A percentile compares a stretch with the other conserved stretches of the same genome.
Conservation (phyloP, 2,329 filamentous ascomycete genomes). For the Pestalotiopsis sp. region DNA sequence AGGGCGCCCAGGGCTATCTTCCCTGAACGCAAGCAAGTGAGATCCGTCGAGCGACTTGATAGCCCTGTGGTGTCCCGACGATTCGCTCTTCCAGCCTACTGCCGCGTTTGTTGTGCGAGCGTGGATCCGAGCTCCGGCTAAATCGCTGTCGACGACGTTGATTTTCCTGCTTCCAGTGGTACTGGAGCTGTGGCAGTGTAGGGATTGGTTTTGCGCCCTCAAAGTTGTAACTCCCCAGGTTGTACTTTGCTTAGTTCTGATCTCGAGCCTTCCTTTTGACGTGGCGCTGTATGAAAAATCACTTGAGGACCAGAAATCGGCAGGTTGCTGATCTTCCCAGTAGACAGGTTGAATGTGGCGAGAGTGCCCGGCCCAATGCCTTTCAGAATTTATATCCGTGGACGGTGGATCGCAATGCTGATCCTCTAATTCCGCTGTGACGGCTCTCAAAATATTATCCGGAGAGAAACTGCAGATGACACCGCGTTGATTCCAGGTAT, state of each 20-base stretch:
- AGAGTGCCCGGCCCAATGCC: not conserved
- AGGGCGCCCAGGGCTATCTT: conserved; percentile 22
- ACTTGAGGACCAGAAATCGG: conserved; percentile 11
- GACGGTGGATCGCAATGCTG: conserved; percentile 29
- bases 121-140: conserved; percentile 24
- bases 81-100: conserved; percentile 28
- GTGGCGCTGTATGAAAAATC: conserved; percentile 13
- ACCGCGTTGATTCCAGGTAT: conserved; percentile 29
- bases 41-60: conserved; percentile 27
- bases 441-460: conserved; percentile 19
- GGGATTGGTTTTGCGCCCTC: conserved; percentile 24
- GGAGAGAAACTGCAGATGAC: conserved; percentile 31
- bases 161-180: conserved; percentile 18
- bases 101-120: conserved; percentile 21
- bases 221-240: not conserved
- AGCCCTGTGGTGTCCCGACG: conserved; percentile 28
- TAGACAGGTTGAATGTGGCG: conserved; percentile 16
- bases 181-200: conserved; percentile 22
- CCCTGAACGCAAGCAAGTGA: conserved; percentile 17
- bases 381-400: conserved; percentile 20
- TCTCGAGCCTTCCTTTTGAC: conserved; percentile 17
- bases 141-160: conserved; percentile 17
- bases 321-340: conserved; percentile 14
- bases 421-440: conserved; percentile 23
- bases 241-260: conserved; percentile 26